A percentile compares a stretch with the other conserved stretches of the same genome.
phyloP scores from a whole-genome alignment of 2,329 filamentous ascomycete species.

The Penicillium expansum region DNA sequence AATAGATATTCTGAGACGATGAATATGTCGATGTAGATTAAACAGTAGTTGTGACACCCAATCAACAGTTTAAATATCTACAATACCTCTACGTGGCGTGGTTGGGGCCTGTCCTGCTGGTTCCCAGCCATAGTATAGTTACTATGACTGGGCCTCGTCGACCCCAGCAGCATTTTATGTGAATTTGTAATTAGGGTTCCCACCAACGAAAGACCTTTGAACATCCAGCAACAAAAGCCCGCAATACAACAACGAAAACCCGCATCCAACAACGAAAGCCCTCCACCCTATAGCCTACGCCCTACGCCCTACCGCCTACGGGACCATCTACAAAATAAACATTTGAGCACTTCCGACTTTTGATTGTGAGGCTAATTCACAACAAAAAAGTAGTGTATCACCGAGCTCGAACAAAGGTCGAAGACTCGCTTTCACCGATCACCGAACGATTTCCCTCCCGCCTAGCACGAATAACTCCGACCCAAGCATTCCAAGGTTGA shows the following conservation, averaged over 20 bases:
- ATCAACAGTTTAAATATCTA: neutral
- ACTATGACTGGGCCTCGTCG: too few relatives aligned
- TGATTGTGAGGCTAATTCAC: constrained; percentile 5
- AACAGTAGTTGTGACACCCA: rapidly evolving
- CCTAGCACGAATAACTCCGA: neutral
- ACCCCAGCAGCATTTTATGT: neutral
- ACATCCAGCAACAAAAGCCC: neutral
- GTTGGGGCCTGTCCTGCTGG: neutral
- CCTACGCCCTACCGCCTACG: neutral
- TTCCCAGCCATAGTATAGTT: too few relatives aligned
- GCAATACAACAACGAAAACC: neutral
- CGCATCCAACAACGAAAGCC: neutral
- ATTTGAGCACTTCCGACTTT: neutral
- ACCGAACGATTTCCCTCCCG: neutral
- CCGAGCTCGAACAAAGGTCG: neutral
- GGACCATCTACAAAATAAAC: neutral
- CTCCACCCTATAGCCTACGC: neutral
- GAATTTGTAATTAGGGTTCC: too few relatives aligned
- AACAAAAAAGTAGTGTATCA: constrained; percentile 1
- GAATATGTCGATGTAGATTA: neutral
- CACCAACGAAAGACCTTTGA: too few relatives aligned
- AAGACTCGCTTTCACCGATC: neutral
- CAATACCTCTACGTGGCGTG: neutral
- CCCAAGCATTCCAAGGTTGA: neutral
- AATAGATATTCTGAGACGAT: too few relatives aligned